These are phyloP conservation scores for Starmerella sp. DNA, from an alignment of 805 yeast genomes.

Conservation along the genomic window DNA sequence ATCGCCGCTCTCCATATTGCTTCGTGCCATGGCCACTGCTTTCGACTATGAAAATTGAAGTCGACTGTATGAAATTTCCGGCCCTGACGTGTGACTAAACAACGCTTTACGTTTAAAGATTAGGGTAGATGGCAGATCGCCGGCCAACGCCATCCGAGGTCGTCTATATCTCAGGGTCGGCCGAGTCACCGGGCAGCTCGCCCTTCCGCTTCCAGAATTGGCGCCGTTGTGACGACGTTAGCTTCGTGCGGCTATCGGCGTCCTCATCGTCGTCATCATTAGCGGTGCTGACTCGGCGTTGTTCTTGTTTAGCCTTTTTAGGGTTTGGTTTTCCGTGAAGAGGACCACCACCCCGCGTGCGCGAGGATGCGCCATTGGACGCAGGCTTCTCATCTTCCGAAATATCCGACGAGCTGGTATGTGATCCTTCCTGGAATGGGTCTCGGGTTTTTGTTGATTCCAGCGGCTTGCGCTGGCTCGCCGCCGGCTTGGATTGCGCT, in stretches of 20 bases:
- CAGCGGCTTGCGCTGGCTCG: too few relatives aligned
- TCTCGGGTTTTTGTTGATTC: neutral
- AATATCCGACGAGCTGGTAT: neutral
- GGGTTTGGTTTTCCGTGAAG: neutral
- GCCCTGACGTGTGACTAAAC: slow-evolving; percentile 4
- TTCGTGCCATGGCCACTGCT: neutral
- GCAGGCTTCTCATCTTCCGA: neutral
- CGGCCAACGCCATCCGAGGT: neutral
- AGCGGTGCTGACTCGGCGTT: neutral
- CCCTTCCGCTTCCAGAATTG: slow-evolving; percentile 19
- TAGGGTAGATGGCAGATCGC: neutral
- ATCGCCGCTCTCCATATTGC: slow-evolving; percentile 44
- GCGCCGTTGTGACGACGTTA: slow-evolving; percentile 13
- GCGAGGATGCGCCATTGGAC: neutral
- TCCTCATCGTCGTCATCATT: slow-evolving; percentile 6
- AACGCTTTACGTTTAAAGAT: neutral
- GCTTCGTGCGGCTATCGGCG: slow-evolving; percentile 18
- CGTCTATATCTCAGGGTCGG: neutral
- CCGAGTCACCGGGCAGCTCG: neutral
- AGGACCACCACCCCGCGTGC: neutral
- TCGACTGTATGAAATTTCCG: neutral
- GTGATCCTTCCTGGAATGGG: neutral
- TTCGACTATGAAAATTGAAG: neutral
- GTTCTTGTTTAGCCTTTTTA: neutral
- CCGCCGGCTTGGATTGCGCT: too few relatives aligned